phyloP scores from a whole-genome alignment of 1,139 yeast genomes.

The Tardiomyces depauwii region DNA sequence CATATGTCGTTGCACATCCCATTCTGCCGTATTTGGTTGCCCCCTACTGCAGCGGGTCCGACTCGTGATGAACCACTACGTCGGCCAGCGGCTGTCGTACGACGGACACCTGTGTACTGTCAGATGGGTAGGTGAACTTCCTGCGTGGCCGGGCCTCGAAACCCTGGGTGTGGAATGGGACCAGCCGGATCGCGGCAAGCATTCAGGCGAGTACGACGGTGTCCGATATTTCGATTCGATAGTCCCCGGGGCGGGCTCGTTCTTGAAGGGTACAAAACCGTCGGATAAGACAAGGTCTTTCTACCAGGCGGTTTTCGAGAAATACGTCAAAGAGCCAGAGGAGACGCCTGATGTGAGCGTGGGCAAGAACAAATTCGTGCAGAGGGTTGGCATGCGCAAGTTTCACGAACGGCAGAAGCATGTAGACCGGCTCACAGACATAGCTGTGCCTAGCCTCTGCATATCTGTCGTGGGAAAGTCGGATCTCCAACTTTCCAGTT shows the following conservation, averaged over 20 bases:
- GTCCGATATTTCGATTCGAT: slow-evolving; percentile 32
- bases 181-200: slow-evolving; percentile 42
- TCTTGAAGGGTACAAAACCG: slow-evolving; percentile 40
- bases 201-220: slow-evolving; percentile 41
- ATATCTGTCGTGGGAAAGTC: slow-evolving; percentile 10
- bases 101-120: slow-evolving; percentile 51
- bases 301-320: slow-evolving; percentile 37
- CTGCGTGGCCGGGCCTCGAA: slow-evolving; percentile 44
- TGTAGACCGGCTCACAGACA: slow-evolving; percentile 33
- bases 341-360: slow-evolving; percentile 16
- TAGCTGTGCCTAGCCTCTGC: slow-evolving; percentile 38
- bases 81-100: slow-evolving; percentile 38
- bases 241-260: slow-evolving; percentile 45
- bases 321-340: slow-evolving; percentile 33
- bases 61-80: neutral
- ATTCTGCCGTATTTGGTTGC: no score
- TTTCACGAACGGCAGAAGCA: slow-evolving; percentile 38
- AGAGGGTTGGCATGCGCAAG: slow-evolving; percentile 55
- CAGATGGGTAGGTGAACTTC: slow-evolving; percentile 46
- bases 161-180: slow-evolving; percentile 92
- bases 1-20: no score
- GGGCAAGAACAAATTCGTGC: slow-evolving; percentile 40
- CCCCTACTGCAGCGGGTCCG: no score
- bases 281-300: slow-evolving; percentile 27
- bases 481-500: slow-evolving; percentile 10